Evolutionary conservation across 495 filamentous ascomycete genomes (phyloP), one percentile per base, ranked within the genome.

Genomic region (Penicillium lividum): DNA sequence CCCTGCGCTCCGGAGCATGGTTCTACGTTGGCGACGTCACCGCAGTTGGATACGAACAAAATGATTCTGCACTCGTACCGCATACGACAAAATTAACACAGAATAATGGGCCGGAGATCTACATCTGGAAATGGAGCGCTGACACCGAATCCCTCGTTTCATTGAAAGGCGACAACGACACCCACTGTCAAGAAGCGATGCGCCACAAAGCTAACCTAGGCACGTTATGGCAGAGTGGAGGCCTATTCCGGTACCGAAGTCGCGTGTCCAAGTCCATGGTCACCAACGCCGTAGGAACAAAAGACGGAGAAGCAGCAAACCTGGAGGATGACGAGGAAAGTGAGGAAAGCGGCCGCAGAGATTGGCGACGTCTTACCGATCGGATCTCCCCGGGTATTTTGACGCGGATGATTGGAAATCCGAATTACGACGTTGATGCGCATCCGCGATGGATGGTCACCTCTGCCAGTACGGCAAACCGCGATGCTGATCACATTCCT

Each of bases 1-100:
- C 84, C 5, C 67, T 86, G 13, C 77, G 86, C 11, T 78, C 83
- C 58, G 86, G 85, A 8, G 77, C 78, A 40, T 89, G 86, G 86
- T 84, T 88, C 68, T 72, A 80, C 53, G 73, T 89, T 40, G 70
- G 71, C 7, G 70, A 77, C 60, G 54, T 69, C 53, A 42, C 45
- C 43, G 43, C 47, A 8, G 51, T 59, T 43, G 60, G 62, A 27
- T 44, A 59, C n/a, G 31, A 50, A 16, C 45, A 53, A 27, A 54
- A 67, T 47, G 49, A 60, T 5, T 53, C 54, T 8, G 58, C 61
- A n/a, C 54, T 66, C 16, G 58, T 62, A 22, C 38, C 46, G 8
- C 66, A 31, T 53, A 47, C 22, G 16, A 27, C 36, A 42, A 54
- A 33, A 53, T 10, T 34, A 18, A 22, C 28, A 34, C 42, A 50